Evolutionary conservation across 73 alveolate genomes (phyloP), one percentile per base, ranked within the genome.

Genomic region (Durusdinium trenchii): DNA sequence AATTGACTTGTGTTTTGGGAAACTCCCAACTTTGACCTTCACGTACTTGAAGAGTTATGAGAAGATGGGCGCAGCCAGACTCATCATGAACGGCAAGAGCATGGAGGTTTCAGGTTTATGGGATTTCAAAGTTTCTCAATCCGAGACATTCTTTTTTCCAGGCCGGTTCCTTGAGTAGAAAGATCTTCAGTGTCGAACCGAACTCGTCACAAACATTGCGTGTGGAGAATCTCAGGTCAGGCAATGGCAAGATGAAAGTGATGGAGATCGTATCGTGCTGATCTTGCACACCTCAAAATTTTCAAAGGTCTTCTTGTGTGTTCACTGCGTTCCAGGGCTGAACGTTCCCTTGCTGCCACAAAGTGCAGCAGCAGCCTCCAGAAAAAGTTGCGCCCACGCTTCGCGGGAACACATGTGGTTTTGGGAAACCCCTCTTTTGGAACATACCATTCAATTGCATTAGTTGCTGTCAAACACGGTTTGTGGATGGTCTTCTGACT

Each of bases 21-120:
- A n/a, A 36, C 35, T 26, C 54, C 86, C 86, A 7, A 38, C 86
- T 1, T 75, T 75, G 52, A 75, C 54, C 52, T 42, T 75, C 23
- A 75, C 86, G 6, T 75, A 75, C n/a, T 42, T 75, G 54, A 75
- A 51, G 52, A 75, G 86, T 42, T 75, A 75, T 42, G 86, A 75
- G 86, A 75, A 75, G 50, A 12, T 75, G 52, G 86, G 86, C 32
- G 52, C 52, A 16, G 86, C 35, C 54, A 75, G 52, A 28, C 32
- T 75, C 30, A 30, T 42, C 50, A 36, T 75, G 86, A 75, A 75
- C 42, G 86, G 86, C 50, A 75, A n/a, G 54, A 38, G 42, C 23
- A 42, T 75, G 54, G 18, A 30, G 42, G 38, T 75, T 42, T 51
- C 52, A 42, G 86, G 86, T 42, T 51, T 75, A 10, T 75, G 86